Base-by-base conservation (phyloP, 1,139 yeast species). In the Geotrichum candidum region DNA sequence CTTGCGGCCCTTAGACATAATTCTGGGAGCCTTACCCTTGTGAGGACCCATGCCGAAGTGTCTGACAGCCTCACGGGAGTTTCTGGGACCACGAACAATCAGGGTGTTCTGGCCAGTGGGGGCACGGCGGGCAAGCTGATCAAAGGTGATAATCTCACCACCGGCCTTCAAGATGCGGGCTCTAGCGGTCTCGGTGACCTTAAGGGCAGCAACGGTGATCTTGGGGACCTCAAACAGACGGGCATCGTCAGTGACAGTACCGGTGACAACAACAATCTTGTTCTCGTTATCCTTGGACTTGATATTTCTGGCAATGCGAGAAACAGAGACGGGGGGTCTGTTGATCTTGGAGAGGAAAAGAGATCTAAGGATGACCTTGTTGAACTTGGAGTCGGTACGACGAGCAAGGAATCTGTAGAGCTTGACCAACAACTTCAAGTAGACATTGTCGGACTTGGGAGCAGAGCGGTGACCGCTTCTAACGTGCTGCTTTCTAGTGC, bases 41-140 rank as follows among this genome's bases (percentile, higher is more conserved):
- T 95, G 98, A 77, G 99, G 99, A 84, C 99, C 99, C 82, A 94
- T 80, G 82, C 99, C 99, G 79, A 95, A 95, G 89, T 94, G 99
- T 86, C 98, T 90, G 76, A 90, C 98, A 76, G 99, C 97, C 85
- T 94, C 98, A 86, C 99, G 90, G 81, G 96, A 78, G 83, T 83
- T 85, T 88, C 97, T 90, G 84, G 98, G 96, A 80, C 99, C 99
- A 86, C 98, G 91, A 79, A 94, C 84, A 78, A 94, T 83, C 81
- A 94, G 82, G 73, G 99, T 92, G 96, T 95, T 94, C 82, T 90
- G 90, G 82, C 99, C 99, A 82, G 92, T 91, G 82, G 99, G 99
- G 79, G 98, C 94, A 84, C 97, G 94, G 77, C 89, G 86, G 77
- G 99, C 99, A 76, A 94, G 90, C 85, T 94, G 98, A 82, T 94